phyloP scores from a whole-genome alignment of 352 stramenopile genomes.

The Globisporangium nagaii region DNA sequence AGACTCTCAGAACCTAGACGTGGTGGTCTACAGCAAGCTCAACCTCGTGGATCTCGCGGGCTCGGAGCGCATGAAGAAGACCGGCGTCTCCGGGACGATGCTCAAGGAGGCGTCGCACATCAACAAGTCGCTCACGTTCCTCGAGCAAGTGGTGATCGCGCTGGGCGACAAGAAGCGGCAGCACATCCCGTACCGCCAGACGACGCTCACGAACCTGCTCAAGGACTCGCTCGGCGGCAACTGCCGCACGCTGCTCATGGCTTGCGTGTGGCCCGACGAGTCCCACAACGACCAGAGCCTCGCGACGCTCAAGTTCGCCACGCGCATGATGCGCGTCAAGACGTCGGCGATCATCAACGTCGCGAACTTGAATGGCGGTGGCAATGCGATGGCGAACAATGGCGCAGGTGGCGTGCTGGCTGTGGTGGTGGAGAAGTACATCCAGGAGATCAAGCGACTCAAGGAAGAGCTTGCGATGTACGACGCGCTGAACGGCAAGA shows the following conservation, averaged over 20 bases:
- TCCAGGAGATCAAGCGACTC: constrained; percentile 45
- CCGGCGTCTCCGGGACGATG: constrained; percentile 45
- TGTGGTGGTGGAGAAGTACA: constrained; percentile 23
- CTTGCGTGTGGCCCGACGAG: constrained; percentile 71
- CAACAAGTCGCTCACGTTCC: constrained; percentile 69
- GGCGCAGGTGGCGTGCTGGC: constrained; percentile 14
- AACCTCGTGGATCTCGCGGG: constrained; percentile 92
- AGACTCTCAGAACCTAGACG: constrained; percentile 1
- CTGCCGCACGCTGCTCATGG: constrained; percentile 80
- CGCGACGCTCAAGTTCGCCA: constrained; percentile 90
- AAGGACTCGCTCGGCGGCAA: constrained; percentile 85
- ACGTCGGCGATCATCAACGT: constrained; percentile 71
- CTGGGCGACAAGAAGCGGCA: constrained; percentile 81
- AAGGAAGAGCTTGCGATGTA: constrained; percentile 56
- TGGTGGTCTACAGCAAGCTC: constrained; percentile 80
- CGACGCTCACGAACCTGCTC: constrained; percentile 91
- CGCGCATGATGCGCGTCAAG: constrained; percentile 83
- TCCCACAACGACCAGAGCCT: constrained; percentile 84
- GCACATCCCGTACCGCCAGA: constrained; percentile 92
- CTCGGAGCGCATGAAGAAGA: constrained; percentile 90
- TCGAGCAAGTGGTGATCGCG: constrained; percentile 88
- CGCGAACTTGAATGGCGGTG: constrained; percentile 7
- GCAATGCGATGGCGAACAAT: too few species aligned
- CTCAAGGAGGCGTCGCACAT: constrained; percentile 53
- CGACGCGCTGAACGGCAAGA: constrained; percentile 49